Percentiles rank a stretch among this genome's conserved stretches.
These are phyloP conservation scores for Carex kokanica DNA, from an alignment of 176 grass and related monocot species.

Conservation along the genomic window DNA sequence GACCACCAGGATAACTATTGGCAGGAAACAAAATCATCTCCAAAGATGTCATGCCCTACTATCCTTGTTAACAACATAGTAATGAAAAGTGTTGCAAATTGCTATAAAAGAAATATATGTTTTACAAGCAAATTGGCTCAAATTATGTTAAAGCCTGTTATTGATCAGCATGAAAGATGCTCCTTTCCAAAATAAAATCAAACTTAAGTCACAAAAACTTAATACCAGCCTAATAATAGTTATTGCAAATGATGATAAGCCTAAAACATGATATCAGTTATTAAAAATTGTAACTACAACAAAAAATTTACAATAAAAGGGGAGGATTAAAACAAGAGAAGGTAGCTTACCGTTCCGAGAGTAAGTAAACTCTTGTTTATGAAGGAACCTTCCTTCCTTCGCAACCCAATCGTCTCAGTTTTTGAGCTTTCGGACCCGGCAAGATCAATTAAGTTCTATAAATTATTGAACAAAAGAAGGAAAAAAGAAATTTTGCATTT, in stretches of 20 bases:
- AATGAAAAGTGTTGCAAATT: neutral
- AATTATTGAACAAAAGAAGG: constrained; percentile 26
- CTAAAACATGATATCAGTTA: neutral
- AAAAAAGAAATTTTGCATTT: constrained; percentile 24
- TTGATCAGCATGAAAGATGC: neutral
- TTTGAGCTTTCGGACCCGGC: constrained; percentile 98
- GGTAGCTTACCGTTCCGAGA: constrained; percentile 80
- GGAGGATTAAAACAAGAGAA: constrained; percentile 19
- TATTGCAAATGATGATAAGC: neutral
- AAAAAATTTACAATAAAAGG: constrained; percentile 28
- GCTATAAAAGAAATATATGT: neutral
- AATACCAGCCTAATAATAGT: neutral
- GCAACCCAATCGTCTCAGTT: constrained; percentile 92
- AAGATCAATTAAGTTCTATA: constrained; percentile 97
- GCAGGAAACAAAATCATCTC: neutral
- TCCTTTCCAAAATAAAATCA: constrained; percentile 1
- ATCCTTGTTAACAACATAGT: neutral
- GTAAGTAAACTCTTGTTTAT: constrained; percentile 99
- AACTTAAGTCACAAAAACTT: neutral
- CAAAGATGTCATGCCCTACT: neutral
- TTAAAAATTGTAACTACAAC: constrained; percentile 3
- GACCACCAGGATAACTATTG: neutral
- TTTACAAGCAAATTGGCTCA: neutral
- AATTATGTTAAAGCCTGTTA: neutral
- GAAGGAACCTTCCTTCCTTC: constrained; percentile 97